Evolutionary conservation across 2,329 filamentous ascomycete genomes (phyloP), one percentile per base, ranked within the genome.

Genomic region (Aspergillus hiratsukae): DNA sequence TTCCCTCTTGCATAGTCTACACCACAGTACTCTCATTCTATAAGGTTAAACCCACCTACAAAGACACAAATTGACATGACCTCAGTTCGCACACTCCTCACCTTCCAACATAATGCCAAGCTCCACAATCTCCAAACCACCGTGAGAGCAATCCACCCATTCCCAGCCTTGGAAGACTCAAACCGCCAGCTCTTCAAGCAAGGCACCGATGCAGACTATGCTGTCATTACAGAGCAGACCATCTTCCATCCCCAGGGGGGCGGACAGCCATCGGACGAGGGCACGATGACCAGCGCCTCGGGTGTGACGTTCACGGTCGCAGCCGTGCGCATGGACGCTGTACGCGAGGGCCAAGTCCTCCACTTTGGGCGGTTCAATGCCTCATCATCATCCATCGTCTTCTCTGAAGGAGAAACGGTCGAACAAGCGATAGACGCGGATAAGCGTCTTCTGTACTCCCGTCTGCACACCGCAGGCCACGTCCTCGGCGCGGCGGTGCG

Each of bases 221-320:
- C 85, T n/a, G 70, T 89, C 21, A 78, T 84, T 5, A 87, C 85
- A 0, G 76, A 82, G 1, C 73, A 81, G 49, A 90, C 88, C n/a
- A 86, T 90, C 58, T 91, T 91, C 72, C 86, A 91, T 59, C 84
- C 86, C 0, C 88, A 91, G 70, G 88, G 88, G 21, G 88, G 88
- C 58, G 88, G 88, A 7, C 88, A 91, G 65, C 88, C 88, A 0
- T 86, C 83, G 0, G 88, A 91, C 59, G 77, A 80, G 10, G 88
- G 88, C 21, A 73, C 67, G 43, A 87, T 90, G 59, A 73, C 71
- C 0, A 28, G 61, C 11, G 41, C 60, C 10, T 53, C 62, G 17
- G 63, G 63, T 7, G 56, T 28, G 27, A 56, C n/a, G 40, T 86
- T 89, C 61, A 65, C 76, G 21, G 83, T 89, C 8, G 72, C 71